Conservation (phyloP, 345 rosid species). For the Brassica cretica region DNA sequence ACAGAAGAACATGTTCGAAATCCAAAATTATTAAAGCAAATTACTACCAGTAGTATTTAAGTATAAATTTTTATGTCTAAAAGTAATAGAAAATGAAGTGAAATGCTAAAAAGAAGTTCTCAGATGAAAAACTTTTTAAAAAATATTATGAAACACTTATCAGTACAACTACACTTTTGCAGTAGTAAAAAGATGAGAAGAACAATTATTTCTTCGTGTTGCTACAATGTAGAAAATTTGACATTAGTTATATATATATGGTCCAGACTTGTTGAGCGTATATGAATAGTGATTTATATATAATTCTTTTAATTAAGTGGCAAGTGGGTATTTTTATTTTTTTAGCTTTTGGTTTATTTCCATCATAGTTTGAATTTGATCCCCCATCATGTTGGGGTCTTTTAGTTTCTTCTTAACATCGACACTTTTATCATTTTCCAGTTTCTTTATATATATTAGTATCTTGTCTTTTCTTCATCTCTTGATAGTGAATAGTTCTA, state of each 20-base stretch:
- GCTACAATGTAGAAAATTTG: too few relatives aligned
- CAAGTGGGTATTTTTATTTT: constrained; percentile 5
- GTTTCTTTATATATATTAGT: background rate
- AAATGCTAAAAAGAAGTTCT: too few relatives aligned
- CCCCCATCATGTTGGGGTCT: constrained; percentile 27
- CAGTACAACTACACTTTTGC: too few relatives aligned
- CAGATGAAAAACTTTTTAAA: too few relatives aligned
- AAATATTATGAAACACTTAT: too few relatives aligned
- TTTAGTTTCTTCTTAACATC: constrained; percentile 24
- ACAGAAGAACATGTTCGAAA: background rate
- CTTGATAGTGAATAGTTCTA: constrained; percentile 20
- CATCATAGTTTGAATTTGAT: constrained; percentile 1
- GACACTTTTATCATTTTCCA: constrained; percentile 34
- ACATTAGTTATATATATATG: background rate
- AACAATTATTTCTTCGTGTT: too few relatives aligned
- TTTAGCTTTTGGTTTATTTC: background rate
- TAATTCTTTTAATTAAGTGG: background rate
- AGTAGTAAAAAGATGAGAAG: too few relatives aligned
- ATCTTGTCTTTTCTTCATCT: constrained; percentile 26
- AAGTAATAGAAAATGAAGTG: too few relatives aligned
- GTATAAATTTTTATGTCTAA: background rate
- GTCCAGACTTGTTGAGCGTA: constrained; percentile 7
- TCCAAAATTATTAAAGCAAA: background rate
- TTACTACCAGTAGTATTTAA: background rate
- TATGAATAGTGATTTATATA: background rate